Conservation (phyloP, 169 alveolate species). For the Eimeria sp. region DNA sequence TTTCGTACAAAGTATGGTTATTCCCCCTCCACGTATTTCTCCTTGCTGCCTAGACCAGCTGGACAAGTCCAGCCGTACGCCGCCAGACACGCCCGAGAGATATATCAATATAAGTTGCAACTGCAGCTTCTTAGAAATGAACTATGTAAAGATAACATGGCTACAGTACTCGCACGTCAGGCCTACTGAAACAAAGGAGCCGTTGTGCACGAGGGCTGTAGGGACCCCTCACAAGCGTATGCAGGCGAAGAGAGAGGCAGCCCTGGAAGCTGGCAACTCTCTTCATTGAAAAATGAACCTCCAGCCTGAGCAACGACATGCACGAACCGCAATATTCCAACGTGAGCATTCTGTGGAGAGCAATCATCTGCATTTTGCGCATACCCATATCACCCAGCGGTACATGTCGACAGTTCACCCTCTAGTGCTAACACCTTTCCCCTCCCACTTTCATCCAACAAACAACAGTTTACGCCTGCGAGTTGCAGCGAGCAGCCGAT, state of each 20-base stretch:
- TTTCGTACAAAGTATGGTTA: neutral
- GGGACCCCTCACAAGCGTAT: constrained; percentile 41
- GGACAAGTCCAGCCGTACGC: constrained; percentile 4
- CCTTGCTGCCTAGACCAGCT: constrained; percentile 39
- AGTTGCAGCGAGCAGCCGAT: neutral
- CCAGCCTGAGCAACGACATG: constrained; percentile 29
- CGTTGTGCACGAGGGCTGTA: constrained; percentile 50
- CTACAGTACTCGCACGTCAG: constrained; percentile 19
- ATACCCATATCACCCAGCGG: neutral
- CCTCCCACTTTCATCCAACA: neutral
- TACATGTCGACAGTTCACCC: neutral
- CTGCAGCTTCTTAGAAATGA: constrained; percentile 32
- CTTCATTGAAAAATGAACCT: constrained; percentile 68
- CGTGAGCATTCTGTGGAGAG: neutral
- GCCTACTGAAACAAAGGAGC: constrained; percentile 70
- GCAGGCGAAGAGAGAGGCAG: constrained; percentile 65
- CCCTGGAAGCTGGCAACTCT: constrained; percentile 48
- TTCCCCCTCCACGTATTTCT: constrained; percentile 17
- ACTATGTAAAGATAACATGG: neutral
- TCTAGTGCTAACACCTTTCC: neutral
- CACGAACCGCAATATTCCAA: neutral
- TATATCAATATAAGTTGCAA: neutral
- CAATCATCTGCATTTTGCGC: neutral
- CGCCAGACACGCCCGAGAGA: constrained; percentile 14
- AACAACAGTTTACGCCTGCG: neutral